phyloP scores from a whole-genome alignment of 2,329 filamentous ascomycete species.

The Colletotrichum horii region DNA sequence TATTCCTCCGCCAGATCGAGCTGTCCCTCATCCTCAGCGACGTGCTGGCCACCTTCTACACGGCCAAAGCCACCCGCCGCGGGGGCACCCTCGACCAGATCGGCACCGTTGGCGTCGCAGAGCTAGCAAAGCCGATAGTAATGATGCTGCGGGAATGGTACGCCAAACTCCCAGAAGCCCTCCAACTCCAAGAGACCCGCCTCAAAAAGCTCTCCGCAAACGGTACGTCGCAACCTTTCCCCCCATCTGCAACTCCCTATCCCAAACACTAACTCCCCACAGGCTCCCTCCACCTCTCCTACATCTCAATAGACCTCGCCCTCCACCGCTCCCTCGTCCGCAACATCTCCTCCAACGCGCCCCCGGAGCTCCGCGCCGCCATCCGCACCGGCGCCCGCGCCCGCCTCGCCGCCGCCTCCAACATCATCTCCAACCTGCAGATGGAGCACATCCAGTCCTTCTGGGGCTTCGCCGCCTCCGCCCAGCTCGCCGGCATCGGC shows the following conservation, averaged over 20 bases:
- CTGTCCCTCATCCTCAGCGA: conserved; percentile 57
- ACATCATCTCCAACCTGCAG: conserved; percentile 44
- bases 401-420: conserved; percentile 43
- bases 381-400: conserved; percentile 42
- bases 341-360: conserved; percentile 39
- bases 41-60: conserved; percentile 55
- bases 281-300: conserved; percentile 54
- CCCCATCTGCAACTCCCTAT: neutral
- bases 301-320: conserved; percentile 56
- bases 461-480: conserved; percentile 49
- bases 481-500: conserved; percentile 47
- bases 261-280: conserved; percentile 31
- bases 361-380: conserved; percentile 32
- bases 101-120: conserved; percentile 36
- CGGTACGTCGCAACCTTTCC: conserved; percentile 8
- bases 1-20: conserved; percentile 56
- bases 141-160: conserved; percentile 48
- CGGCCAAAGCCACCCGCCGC: conserved; percentile 32
- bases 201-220: conserved; percentile 45
- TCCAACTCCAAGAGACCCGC: conserved; percentile 48
- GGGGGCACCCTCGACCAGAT: conserved; percentile 35
- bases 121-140: conserved; percentile 36
- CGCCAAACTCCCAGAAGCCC: conserved; percentile 45
- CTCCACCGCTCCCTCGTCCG: conserved; percentile 55
- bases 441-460: conserved; percentile 51